phyloP scores from a whole-genome alignment of 192 early-diverging fungal species.

The Geosiphon pyriformis region DNA sequence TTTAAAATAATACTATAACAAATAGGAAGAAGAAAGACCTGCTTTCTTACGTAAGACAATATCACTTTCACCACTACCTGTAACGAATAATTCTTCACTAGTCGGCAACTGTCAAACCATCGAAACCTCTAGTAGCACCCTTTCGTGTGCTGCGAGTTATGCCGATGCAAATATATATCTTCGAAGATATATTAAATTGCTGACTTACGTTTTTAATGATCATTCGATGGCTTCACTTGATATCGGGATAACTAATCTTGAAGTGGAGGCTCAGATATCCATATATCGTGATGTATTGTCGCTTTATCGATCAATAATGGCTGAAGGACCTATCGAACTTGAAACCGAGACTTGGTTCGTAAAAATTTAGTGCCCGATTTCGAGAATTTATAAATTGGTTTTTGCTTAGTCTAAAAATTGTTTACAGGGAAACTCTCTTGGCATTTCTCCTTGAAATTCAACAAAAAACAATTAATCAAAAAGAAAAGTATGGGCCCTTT shows the following conservation, averaged over 20 bases:
- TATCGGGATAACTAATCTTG: slow-evolving; percentile 39
- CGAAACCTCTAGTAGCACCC: not conserved
- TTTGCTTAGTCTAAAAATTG: not conserved
- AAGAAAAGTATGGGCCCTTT: slow-evolving; percentile 36
- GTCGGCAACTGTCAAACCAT: not conserved
- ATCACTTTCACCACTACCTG: slow-evolving; percentile 10
- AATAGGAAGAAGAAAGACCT: slow-evolving; percentile 64
- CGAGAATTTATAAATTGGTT: not conserved
- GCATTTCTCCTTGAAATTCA: slow-evolving; percentile 58
- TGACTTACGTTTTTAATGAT: slow-evolving; percentile 58
- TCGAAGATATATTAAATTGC: slow-evolving; percentile 60
- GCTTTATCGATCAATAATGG: slow-evolving; percentile 58
- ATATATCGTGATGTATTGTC: slow-evolving; percentile 67
- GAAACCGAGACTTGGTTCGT: slow-evolving; percentile 51
- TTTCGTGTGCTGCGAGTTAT: slow-evolving; percentile 26
- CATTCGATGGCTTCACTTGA: slow-evolving; percentile 26
- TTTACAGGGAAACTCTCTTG: slow-evolving; percentile 51
- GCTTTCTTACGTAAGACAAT: slow-evolving; percentile 48
- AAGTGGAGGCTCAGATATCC: slow-evolving; percentile 40
- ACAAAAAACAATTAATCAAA: slow-evolving; percentile 46
- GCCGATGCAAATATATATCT: slow-evolving; percentile 54
- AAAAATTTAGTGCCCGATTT: not conserved
- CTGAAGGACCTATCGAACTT: slow-evolving; percentile 46
- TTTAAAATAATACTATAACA: not conserved
- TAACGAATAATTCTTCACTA: slow-evolving; percentile 17